Percentiles rank a stretch among this genome's conserved stretches.
phyloP scores from a whole-genome alignment of 257 asterid species.

The Hygrophila difformis region DNA sequence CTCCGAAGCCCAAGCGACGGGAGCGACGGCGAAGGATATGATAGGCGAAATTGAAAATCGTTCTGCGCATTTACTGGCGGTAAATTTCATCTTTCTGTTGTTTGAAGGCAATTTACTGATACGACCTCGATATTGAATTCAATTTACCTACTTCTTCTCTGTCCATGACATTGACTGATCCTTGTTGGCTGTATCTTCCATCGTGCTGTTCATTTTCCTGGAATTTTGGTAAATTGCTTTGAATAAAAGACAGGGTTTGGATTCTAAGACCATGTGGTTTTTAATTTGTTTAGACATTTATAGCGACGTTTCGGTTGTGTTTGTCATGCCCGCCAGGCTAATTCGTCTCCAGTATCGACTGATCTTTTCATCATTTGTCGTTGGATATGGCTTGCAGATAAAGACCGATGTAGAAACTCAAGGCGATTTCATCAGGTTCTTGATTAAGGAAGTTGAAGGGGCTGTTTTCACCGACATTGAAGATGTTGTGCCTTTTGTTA shows the following conservation, averaged over 20 bases:
- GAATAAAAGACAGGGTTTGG: constrained; percentile 32
- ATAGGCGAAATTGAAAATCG: constrained; percentile 92
- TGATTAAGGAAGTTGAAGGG: constrained; percentile 62
- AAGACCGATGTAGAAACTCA: constrained; percentile 75
- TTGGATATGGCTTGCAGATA: constrained; percentile 41
- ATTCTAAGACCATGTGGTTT: constrained; percentile 29
- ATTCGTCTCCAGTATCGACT: no score
- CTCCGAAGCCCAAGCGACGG: constrained; percentile 32
- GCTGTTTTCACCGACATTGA: constrained; percentile 72
- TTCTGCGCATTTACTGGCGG: constrained; percentile 67
- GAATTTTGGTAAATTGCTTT: constrained; percentile 21
- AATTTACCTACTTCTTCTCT: constrained; percentile 15
- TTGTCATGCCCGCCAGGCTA: no score
- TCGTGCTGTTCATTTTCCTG: constrained; percentile 19
- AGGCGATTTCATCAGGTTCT: constrained; percentile 61
- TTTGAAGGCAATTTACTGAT: constrained; percentile 25
- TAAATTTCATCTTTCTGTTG: constrained; percentile 25
- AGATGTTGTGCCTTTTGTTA: constrained; percentile 72
- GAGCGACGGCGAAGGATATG: constrained; percentile 55
- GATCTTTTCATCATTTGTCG: no score
- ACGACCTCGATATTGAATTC: no score
- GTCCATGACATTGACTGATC: constrained; percentile 28
- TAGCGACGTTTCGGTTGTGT: no score
- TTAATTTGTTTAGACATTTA: no score
- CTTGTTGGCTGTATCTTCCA: constrained; percentile 19